Percentiles rank a stretch among this genome's conserved stretches.
Evolutionary conservation across 495 filamentous ascomycete species (phyloP).

Genomic region (Xylaria flabelliformis): DNA sequence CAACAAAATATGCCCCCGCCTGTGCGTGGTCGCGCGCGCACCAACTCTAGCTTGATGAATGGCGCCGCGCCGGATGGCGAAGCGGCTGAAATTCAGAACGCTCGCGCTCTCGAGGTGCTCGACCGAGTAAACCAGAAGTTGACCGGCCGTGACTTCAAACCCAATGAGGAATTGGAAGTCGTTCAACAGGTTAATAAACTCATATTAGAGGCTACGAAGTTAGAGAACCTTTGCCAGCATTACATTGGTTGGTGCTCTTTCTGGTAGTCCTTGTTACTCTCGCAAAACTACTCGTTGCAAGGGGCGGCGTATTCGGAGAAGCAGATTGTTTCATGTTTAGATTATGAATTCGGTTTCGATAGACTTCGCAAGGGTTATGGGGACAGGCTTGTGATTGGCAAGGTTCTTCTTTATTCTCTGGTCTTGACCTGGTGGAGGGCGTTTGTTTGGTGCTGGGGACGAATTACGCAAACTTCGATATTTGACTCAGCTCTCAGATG

Average conservation of each 20-base stretch:
- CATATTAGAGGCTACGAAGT: constrained; percentile 90
- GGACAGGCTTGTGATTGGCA: neutral
- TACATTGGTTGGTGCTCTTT: constrained; percentile 98
- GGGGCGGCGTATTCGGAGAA: neutral
- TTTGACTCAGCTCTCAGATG: neutral
- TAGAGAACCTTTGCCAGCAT: constrained; percentile 98
- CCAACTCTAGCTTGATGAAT: constrained; percentile 56
- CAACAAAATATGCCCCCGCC: constrained; percentile 58
- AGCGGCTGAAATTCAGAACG: constrained; percentile 84
- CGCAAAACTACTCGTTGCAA: neutral
- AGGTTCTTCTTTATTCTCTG: neutral
- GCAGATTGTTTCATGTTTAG: neutral
- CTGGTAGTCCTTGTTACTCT: constrained; percentile 60
- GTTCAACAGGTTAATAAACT: constrained; percentile 91
- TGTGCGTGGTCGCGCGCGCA: constrained; percentile 59
- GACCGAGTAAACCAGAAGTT: constrained; percentile 93
- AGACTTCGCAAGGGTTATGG: neutral
- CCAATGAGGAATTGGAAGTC: constrained; percentile 80
- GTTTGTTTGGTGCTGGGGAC: constrained; percentile 12
- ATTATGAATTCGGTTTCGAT: neutral
- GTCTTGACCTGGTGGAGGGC: neutral
- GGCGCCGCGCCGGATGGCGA: constrained; percentile 48
- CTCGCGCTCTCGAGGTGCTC: constrained; percentile 88
- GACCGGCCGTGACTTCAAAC: constrained; percentile 73
- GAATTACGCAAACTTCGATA: neutral